Percentiles rank a stretch among this genome's conserved stretches.
Evolutionary conservation across 2,329 filamentous ascomycete species (phyloP).

Genomic region (Colletotrichum kahawae): DNA sequence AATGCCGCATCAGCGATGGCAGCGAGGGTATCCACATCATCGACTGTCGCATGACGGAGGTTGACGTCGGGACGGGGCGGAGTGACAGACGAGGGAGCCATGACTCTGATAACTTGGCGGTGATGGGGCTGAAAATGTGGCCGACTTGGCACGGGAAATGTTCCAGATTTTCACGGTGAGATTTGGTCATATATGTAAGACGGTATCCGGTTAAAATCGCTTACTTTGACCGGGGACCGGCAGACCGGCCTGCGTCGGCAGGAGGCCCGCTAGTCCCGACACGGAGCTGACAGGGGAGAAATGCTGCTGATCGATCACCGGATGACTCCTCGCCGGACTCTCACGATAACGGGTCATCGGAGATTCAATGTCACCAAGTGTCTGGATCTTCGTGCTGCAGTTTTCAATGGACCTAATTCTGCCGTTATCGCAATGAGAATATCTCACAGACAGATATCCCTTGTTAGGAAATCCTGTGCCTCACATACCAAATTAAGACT

Average conservation of each 20-base stretch:
- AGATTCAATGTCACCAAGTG: fast-evolving
- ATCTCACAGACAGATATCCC: no score
- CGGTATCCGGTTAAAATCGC: neutral
- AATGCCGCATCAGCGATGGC: slow-evolving; percentile 36
- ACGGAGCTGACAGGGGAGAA: neutral
- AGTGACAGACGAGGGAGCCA: neutral
- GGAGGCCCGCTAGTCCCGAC: neutral
- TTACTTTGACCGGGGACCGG: neutral
- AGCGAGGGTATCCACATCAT: slow-evolving; percentile 36
- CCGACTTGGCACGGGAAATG: neutral
- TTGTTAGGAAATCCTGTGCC: no score
- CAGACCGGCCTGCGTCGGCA: neutral
- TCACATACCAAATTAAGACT: no score
- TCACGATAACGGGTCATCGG: neutral
- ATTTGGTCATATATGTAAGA: neutral
- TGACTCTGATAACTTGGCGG: neutral
- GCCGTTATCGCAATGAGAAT: no score
- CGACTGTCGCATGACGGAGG: neutral
- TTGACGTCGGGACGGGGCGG: neutral
- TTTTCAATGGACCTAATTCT: neutral
- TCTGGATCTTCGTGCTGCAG: neutral
- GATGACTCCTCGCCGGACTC: neutral
- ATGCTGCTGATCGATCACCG: neutral
- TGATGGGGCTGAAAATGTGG: neutral
- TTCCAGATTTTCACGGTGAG: neutral